These are phyloP conservation scores for Naematelia encephala DNA, from an alignment of 768 basidiomycete genomes.

Conservation along the genomic window DNA sequence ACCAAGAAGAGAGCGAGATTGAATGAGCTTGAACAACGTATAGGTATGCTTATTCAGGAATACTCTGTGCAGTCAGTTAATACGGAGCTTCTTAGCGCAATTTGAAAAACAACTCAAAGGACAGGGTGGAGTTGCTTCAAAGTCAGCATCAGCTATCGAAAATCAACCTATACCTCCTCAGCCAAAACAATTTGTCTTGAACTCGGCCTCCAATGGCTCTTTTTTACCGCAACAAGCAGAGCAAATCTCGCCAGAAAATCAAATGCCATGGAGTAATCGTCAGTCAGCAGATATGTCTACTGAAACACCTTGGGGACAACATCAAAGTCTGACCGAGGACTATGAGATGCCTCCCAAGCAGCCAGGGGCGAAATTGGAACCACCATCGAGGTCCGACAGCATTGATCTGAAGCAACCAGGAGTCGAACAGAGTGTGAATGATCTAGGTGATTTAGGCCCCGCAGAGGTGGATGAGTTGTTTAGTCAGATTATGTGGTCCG, in stretches of 20 bases:
- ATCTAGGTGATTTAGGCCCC: neutral
- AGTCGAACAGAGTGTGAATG: neutral
- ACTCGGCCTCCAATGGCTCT: too few species aligned
- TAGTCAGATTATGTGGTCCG: conserved; percentile 30
- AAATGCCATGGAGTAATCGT: neutral
- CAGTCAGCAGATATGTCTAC: neutral
- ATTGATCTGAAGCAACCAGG: too few species aligned
- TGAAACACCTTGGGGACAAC: neutral
- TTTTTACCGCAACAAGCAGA: too few species aligned
- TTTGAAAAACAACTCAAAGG: neutral
- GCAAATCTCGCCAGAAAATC: neutral
- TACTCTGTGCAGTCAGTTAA: too few species aligned
- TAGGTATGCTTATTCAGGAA: conserved; percentile 15
- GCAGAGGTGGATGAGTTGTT: neutral
- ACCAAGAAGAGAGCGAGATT: conserved; percentile 26
- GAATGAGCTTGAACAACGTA: conserved; percentile 20
- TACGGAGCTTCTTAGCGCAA: neutral
- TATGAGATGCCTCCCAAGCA: too few species aligned
- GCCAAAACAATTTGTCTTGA: neutral
- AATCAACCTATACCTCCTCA: neutral
- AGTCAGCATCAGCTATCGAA: neutral
- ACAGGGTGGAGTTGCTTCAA: neutral
- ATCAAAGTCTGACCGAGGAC: too few species aligned
- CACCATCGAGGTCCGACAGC: too few species aligned
- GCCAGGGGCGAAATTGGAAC: too few species aligned